Evolutionary conservation across 495 filamentous ascomycete species (phyloP).

Genomic region (Paragyromitra xinjiangensis): DNA sequence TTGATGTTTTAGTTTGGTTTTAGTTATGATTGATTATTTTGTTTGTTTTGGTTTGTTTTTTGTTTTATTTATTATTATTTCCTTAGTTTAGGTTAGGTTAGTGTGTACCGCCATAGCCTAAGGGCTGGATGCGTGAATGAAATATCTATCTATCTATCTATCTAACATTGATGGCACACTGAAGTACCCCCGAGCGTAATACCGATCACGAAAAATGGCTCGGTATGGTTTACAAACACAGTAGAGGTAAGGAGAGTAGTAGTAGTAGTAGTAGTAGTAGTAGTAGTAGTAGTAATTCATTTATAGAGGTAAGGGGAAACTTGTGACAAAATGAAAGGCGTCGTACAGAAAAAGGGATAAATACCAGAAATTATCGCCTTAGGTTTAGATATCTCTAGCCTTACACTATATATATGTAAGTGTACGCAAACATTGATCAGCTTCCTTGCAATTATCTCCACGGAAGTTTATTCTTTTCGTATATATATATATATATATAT

Average conservation of each 20-base stretch:
- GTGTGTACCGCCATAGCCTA: no score
- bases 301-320: no score
- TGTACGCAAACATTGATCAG: not conserved
- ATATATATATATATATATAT: not conserved
- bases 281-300: no score
- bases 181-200: not conserved
- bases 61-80: no score
- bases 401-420: not conserved
- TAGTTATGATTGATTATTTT: no score
- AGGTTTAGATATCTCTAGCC: not conserved
- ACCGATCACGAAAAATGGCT: slow-evolving; percentile 19
- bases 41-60: no score
- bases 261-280: no score
- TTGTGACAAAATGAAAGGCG: not conserved
- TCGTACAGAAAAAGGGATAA: not conserved
- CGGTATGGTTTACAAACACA: not conserved
- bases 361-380: not conserved
- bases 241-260: not conserved
- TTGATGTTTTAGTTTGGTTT: no score
- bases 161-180: slow-evolving; percentile 3
- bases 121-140: no score
- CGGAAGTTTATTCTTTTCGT: not conserved
- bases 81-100: no score
- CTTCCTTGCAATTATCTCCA: not conserved
- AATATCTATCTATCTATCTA: no score